phyloP scores from a whole-genome alignment of 2,329 filamentous ascomycete genomes.

The Peltaster fructicola region DNA sequence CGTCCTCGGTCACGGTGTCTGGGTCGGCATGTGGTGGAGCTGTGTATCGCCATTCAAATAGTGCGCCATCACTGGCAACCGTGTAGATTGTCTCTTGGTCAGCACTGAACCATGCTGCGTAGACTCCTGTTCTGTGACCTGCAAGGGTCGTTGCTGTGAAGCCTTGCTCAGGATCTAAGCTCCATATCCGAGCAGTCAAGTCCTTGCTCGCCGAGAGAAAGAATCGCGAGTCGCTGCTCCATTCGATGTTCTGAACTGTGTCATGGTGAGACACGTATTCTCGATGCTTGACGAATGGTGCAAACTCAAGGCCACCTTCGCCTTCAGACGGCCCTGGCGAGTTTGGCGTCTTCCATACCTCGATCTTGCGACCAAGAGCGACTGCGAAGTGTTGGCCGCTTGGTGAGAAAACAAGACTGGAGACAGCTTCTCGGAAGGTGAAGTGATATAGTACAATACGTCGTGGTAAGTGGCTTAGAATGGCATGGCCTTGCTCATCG shows the following conservation, averaged over 20 bases:
- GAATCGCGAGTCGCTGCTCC: slow-evolving; percentile 92
- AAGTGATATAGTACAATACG: slow-evolving; percentile 85
- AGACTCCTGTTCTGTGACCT: slow-evolving; percentile 76
- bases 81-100: slow-evolving; percentile 94
- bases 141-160: slow-evolving; percentile 81
- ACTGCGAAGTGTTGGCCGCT: slow-evolving; percentile 84
- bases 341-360: slow-evolving; percentile 91
- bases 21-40: slow-evolving; percentile 33
- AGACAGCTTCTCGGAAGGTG: slow-evolving; percentile 72
- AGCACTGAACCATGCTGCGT: slow-evolving; percentile 92
- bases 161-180: slow-evolving; percentile 65
- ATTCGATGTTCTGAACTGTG: slow-evolving; percentile 67
- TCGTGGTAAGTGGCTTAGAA: slow-evolving; percentile 76
- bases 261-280: slow-evolving; percentile 83
- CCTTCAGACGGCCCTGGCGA: slow-evolving; percentile 38
- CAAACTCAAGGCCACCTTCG: slow-evolving; percentile 77
- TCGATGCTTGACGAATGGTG: slow-evolving; percentile 79
- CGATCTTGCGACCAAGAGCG: slow-evolving; percentile 67
- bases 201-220: slow-evolving; percentile 87
- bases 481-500: slow-evolving; percentile 85
- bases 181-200: slow-evolving; percentile 88
- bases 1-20: slow-evolving; percentile 39
- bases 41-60: slow-evolving; percentile 84
- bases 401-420: slow-evolving; percentile 75
- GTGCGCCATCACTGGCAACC: slow-evolving; percentile 88